Evolutionary conservation across 2,329 filamentous ascomycete genomes (phyloP), one percentile per base, ranked within the genome.

Genomic region (Ceratocystis huliohia): DNA sequence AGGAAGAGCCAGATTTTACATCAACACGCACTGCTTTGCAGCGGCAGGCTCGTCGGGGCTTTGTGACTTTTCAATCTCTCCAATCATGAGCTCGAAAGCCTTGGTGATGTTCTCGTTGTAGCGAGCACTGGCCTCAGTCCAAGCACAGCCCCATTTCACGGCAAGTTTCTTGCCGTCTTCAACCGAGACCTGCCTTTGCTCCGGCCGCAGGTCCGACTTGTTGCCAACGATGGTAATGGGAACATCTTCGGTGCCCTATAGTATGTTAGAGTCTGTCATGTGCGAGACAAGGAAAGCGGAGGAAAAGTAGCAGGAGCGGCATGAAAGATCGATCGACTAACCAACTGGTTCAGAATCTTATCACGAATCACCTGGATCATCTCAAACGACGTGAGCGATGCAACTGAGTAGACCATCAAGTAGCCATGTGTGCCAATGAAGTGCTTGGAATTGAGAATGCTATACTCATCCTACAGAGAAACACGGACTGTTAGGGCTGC

Each of bases 371-470:
- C 91, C 73, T 89, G 86, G 63, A 96, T 88, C 93, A 97, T 99
- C 75, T 99, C 94, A 74, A 96, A 97, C 8, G 91, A 96, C 72
- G 94, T 89, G 73, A 90, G 86, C 61, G 90, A 96, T 25, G 89
- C 89, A 63, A 99, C 92, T n/a, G 92, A 96, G 78, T 99, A 99
- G 62, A 96, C 93, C 68, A 99, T 88, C 84, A 99, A 91, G 77
- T 97, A 99, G 67, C 94, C 94, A 79, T 99, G 94, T 71, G 97
- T 97, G 69, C 94, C 94, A 75, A 99, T 97, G 73, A 97, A 97
- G 75, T 97, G 93, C 79, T 97, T 97, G 69, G 90, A 96, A 77
- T 96, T 97, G 69, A 99, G 82, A 70, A 97, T 96, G 74, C 90
- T 96, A 80, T 99, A 99, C 78, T 99, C 94, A 80, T 99, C 94